A percentile compares a stretch with the other conserved stretches of the same genome.
Conservation (phyloP, 2,329 filamentous ascomycete genomes). For the Lojkania enalia region DNA sequence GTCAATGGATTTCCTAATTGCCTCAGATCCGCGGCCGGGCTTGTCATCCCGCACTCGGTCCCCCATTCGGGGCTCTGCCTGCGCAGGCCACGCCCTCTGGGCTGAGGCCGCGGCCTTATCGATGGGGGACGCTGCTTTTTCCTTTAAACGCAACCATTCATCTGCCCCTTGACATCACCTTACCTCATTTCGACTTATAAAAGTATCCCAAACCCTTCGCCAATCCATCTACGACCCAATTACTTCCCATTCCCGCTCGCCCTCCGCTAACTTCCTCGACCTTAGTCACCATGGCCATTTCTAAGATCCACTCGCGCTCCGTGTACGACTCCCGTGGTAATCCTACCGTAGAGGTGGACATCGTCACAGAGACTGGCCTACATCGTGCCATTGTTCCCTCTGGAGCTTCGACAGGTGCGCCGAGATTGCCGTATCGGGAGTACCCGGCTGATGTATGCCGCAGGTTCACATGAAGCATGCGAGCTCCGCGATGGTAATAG, state of each 20-base stretch:
- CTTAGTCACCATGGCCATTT: constrained; percentile 70
- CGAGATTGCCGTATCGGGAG: constrained; percentile 5
- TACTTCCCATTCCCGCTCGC: constrained; percentile 16
- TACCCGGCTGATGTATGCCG: constrained; percentile 17
- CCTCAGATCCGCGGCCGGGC: constrained; percentile 42
- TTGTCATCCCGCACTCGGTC: constrained; percentile 22
- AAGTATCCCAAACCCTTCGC: constrained; percentile 16
- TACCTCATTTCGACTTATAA: constrained; percentile 15
- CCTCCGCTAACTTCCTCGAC: constrained; percentile 19
- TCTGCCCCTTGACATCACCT: constrained; percentile 21
- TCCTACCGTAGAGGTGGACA: constrained; percentile 97
- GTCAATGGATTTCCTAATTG: constrained; percentile 31
- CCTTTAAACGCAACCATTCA: constrained; percentile 20
- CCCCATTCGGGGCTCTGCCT: constrained; percentile 23
- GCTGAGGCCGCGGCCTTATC: constrained; percentile 25
- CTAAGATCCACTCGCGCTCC: constrained; percentile 66
- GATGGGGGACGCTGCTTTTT: constrained; percentile 33
- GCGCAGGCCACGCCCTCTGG: constrained; percentile 15
- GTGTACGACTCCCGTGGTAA: constrained; percentile 98
- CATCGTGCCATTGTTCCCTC: constrained; percentile 98
- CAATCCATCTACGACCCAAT: no score
- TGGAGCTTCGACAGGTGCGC: constrained; percentile 87
- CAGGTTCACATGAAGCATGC: constrained; percentile 56
- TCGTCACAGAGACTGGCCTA: constrained; percentile 93
- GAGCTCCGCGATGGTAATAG: constrained; percentile 59